Base-by-base conservation (phyloP, 2,329 filamentous ascomycete species). In the Fusarium sp. region DNA sequence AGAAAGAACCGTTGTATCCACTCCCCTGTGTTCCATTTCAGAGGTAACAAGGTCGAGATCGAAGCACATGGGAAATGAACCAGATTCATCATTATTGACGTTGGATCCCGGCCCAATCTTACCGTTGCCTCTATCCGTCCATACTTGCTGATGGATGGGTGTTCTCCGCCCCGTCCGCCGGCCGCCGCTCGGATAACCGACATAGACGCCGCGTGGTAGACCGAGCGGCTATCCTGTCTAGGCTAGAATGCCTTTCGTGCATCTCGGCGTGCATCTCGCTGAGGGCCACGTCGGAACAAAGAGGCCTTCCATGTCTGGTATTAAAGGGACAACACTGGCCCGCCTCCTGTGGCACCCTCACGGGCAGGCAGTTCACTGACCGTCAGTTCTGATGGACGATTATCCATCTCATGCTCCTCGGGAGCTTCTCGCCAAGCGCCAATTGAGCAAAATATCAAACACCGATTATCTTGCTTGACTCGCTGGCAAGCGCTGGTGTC, bases 221-320 rank as follows among this genome's bases (percentile, higher is more conserved):
- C 68, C 65, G 67, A 71, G 68, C 70, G 66, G 70, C 68, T 73
- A 66, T 68, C 68, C 68, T 37, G 69, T 61, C 45, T 52, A n/a
- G 70, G 62, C 65, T 76, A 77, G 73, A 68, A 65, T 35, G 59
- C 32, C 59, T 69, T 64, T 68, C 65, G 22, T 76, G 70, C 69
- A 75, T 69, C 50, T 37, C 15, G 32, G 50, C 40, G 14, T 63
- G 56, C 60, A 66, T 71, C 50, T 50, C 62, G n/a, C 17, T 58
- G 50, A 57, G 63, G 63, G 56, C 50, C 68, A 52, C 43, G 9
- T 56, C 57, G 25, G 50, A 60, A 38, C 27, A 50, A 12, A 64
- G 22, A 63, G n/a, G 47, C 40, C 27, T 45, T 40, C 57, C 40
- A 63, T 17, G 45, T 33, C 33, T 57, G 38, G 54, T 74, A 70